Evolutionary conservation across 1,139 yeast genomes (phyloP).

Genomic region (Taphrina communis): DNA sequence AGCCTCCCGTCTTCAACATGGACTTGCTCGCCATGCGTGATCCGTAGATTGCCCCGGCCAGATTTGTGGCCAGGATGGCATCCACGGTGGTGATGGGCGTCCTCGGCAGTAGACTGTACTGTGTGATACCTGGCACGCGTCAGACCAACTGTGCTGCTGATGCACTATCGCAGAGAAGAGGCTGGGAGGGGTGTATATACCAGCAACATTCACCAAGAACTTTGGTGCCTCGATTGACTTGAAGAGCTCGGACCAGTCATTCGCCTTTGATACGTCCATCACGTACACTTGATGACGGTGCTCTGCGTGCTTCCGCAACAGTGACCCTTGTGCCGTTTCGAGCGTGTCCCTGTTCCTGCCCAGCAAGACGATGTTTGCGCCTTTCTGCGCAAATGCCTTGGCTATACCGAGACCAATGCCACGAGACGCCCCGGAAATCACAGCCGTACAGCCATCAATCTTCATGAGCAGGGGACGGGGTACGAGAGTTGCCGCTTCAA

Average conservation of each 20-base stretch:
- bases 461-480: neutral
- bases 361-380: conserved; percentile 66
- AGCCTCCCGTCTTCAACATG: conserved; percentile 56
- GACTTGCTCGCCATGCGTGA: conserved; percentile 59
- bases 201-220: conserved; percentile 47
- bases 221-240: conserved; percentile 39
- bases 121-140: conserved; percentile 63
- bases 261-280: conserved; percentile 50
- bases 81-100: conserved; percentile 57
- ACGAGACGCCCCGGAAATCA: conserved; percentile 81
- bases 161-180: too few relatives aligned
- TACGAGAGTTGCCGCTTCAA: too few relatives aligned
- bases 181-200: conserved; percentile 14
- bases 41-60: conserved; percentile 68
- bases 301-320: conserved; percentile 55
- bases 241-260: conserved; percentile 20
- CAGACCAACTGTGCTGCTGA: too few relatives aligned
- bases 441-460: conserved; percentile 44
- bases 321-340: conserved; percentile 50
- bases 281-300: conserved; percentile 56
- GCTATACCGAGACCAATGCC: conserved; percentile 82
- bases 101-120: conserved; percentile 60
- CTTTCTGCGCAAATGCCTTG: conserved; percentile 61
- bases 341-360: conserved; percentile 61
- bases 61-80: conserved; percentile 64